Conservation (phyloP, 768 basidiomycete genomes). For the Termitomyces sp. region DNA sequence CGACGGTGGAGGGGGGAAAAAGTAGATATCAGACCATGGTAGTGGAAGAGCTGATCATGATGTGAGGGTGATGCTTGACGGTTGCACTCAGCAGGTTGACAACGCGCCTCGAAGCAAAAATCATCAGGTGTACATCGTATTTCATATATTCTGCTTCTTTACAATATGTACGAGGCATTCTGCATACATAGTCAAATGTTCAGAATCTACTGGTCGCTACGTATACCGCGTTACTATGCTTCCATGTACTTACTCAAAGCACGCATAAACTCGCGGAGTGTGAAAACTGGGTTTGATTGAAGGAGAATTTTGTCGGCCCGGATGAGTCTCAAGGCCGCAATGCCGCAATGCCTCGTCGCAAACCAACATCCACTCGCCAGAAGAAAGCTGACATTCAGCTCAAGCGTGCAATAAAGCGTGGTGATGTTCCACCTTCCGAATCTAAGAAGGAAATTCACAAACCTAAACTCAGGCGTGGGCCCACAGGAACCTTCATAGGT, state of each 20-base stretch:
- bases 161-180: not conserved
- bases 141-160: not conserved
- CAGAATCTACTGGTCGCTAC: not conserved
- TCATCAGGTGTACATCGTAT: not conserved
- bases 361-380: constrained; percentile 61
- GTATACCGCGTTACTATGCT: too few relatives aligned
- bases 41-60: constrained; percentile 14
- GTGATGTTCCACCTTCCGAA: constrained; percentile 49
- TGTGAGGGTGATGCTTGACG: constrained; percentile 15
- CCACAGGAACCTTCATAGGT: constrained; percentile 28
- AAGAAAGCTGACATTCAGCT: constrained; percentile 72
- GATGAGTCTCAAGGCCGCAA: too few relatives aligned
- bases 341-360: constrained; percentile 38
- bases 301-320: too few relatives aligned
- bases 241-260: not conserved
- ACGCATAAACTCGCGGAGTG: not conserved
- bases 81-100: constrained; percentile 5
- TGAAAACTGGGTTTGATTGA: not conserved
- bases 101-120: not conserved
- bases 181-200: not conserved
- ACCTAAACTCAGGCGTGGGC: constrained; percentile 24
- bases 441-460: constrained; percentile 27
- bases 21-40: constrained; percentile 15
- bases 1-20: not conserved
- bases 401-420: constrained; percentile 84